Evolutionary conservation across 1,284 basidiomycete genomes (phyloP), one percentile per base, ranked within the genome.

Genomic region (Cryptococcus hybrid): DNA sequence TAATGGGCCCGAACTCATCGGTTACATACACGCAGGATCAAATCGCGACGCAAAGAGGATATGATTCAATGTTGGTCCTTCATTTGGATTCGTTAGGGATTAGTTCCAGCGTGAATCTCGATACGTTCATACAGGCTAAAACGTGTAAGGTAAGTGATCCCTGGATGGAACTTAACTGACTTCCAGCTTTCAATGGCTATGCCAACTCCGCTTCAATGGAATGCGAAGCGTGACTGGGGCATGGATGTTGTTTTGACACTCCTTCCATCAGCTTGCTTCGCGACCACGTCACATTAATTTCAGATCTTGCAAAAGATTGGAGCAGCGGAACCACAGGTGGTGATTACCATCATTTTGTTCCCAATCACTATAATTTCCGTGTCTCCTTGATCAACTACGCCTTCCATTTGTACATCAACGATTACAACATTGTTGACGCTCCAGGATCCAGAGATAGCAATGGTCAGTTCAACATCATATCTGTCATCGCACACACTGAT

Each of bases 371-470:
- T 75, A 75, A 76, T 24, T 77, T 94, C 64, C 81, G 87, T 43
- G 66, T 94, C 38, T 82, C 86, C 52, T 74, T 95, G 57, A 81
- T 86, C 70, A 85, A 89, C 66, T 94, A 87, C 74, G 82, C 85
- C 58, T 73, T 94, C 52, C 87, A 89, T 66, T 75, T 90, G n/a
- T 92, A 89, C 70, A 85, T 89, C 59, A 97, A 96, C 70, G 93
- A 97, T 73, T 90, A 92, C 69, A 96, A 97, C 72, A 91, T 97
- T 70, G 89, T 97, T 57, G 91, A 94, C 79, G 88, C 88, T 61
- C 91, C 92, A 1, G 78, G 87, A 35, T 81, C 86, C 51, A 80
- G 79, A 54, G 87, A 91, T 15, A 87, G 89, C 62, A 96, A 96
- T 73, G 86, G 92, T 90, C 67, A 61, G 77, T 64, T 53, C 55